These are phyloP conservation scores for Leccinellum albellum DNA, from an alignment of 768 basidiomycete species.

Conservation along the genomic window DNA sequence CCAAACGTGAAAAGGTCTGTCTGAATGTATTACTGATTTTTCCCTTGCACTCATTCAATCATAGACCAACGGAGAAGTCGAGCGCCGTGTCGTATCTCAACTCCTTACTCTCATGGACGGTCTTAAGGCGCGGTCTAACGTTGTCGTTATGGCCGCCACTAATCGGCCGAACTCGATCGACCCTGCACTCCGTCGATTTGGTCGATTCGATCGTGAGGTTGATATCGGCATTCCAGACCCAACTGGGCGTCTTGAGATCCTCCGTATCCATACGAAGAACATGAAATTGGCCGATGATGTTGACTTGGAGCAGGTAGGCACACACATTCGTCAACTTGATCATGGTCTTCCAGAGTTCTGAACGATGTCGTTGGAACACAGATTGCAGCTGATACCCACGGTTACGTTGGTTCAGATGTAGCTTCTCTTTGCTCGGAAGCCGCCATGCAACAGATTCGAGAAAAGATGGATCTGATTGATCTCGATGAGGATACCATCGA, in stretches of 20 bases:
- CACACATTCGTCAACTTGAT: neutral
- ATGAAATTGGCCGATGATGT: conserved; percentile 98
- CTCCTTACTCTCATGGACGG: conserved; percentile 99
- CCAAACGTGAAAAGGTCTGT: conserved; percentile 95
- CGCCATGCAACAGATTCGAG: conserved; percentile 99
- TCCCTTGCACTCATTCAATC: conserved; percentile 3
- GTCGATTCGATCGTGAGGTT: conserved; percentile 98
- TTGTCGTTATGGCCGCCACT: conserved; percentile 99
- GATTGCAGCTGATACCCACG: conserved; percentile 99
- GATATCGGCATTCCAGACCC: conserved; percentile 99
- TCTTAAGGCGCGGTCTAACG: conserved; percentile 96
- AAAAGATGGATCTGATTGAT: conserved; percentile 99
- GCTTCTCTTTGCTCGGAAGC: conserved; percentile 98
- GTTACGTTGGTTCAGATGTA: conserved; percentile 97
- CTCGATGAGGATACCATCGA: conserved; percentile 98
- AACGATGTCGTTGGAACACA: conserved; percentile 28
- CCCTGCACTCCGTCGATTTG: conserved; percentile 96
- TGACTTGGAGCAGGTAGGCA: conserved; percentile 83
- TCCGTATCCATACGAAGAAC: conserved; percentile 99
- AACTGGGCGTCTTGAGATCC: conserved; percentile 96
- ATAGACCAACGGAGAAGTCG: conserved; percentile 98
- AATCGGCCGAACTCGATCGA: conserved; percentile 99
- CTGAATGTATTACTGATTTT: neutral
- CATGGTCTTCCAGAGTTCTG: neutral
- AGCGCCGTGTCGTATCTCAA: conserved; percentile 98